These are phyloP conservation scores for Diplotaxis tenuifolia DNA, from an alignment of 345 rosid genomes.

Conservation along the genomic window DNA sequence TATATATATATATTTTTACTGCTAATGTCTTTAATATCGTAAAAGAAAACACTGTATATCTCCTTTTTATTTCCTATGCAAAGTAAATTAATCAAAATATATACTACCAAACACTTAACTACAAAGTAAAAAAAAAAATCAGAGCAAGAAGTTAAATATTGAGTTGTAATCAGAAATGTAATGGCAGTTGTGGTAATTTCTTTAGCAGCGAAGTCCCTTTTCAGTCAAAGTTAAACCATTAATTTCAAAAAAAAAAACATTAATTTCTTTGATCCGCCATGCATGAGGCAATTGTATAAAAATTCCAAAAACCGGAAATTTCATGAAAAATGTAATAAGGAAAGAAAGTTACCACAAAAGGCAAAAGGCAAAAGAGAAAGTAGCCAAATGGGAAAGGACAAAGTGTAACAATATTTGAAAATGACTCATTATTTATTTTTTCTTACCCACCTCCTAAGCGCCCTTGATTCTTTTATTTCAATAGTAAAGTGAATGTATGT, in stretches of 20 bases:
- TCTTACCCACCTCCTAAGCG: conserved; percentile 28
- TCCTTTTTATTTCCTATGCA: not conserved
- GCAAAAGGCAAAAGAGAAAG: conserved; percentile 31
- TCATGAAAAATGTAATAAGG: conserved; percentile 9
- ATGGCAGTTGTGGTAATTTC: conserved; percentile 30
- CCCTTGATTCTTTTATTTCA: not conserved
- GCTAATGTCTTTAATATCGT: not conserved
- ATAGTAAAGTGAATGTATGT: not conserved
- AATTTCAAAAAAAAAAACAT: too few species aligned
- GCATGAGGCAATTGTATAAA: conserved; percentile 21
- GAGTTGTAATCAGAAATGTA: not conserved
- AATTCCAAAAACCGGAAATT: conserved; percentile 18
- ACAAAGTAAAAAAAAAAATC: not conserved
- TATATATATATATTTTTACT: too few species aligned
- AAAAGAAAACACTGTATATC: not conserved
- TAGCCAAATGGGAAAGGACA: conserved; percentile 41
- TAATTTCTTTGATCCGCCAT: conserved; percentile 26
- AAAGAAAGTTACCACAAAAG: conserved; percentile 20
- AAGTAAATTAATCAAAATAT: not conserved
- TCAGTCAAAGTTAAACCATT: conserved; percentile 9
- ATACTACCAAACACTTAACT: not conserved
- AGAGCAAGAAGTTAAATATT: not conserved
- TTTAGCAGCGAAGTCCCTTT: not conserved
- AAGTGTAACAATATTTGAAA: conserved; percentile 38
- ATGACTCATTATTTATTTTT: conserved; percentile 3